Evolutionary conservation across 129 eudicot genomes (phyloP).

Genomic region (Silybum marianum): DNA sequence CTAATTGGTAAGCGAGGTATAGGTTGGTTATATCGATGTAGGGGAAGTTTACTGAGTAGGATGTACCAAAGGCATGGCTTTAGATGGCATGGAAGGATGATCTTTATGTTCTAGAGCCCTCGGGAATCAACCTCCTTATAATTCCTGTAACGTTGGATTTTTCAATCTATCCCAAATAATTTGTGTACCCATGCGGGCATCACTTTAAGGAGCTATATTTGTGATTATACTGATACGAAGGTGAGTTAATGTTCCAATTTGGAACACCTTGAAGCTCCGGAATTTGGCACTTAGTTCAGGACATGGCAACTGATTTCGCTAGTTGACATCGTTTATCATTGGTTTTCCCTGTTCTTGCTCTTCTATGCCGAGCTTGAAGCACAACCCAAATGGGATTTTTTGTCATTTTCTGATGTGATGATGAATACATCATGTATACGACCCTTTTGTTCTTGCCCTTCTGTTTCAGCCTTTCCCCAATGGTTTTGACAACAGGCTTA

Average conservation of each 20-base stretch:
- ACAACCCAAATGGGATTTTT: conserved; percentile 93
- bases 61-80: background rate
- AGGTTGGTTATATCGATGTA: background rate
- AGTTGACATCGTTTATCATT: background rate
- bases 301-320: background rate
- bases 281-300: conserved; percentile 7
- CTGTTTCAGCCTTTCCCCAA: background rate
- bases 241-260: background rate
- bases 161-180: background rate
- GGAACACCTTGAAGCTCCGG: background rate
- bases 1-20: background rate
- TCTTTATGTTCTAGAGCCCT: background rate
- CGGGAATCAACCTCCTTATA: background rate
- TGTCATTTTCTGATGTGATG: conserved; percentile 96
- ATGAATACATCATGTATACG: conserved; percentile 93
- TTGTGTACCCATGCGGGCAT: background rate
- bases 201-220: conserved; percentile 9
- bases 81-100: background rate
- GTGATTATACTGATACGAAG: background rate
- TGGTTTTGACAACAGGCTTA: background rate
- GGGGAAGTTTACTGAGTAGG: background rate
- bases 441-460: conserved; percentile 26
- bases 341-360: conserved; percentile 4
- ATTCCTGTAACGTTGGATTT: background rate
- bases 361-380: conserved; percentile 78